Conservation (phyloP, 164 flowering plant species). For the Houttuynia cordata region DNA sequence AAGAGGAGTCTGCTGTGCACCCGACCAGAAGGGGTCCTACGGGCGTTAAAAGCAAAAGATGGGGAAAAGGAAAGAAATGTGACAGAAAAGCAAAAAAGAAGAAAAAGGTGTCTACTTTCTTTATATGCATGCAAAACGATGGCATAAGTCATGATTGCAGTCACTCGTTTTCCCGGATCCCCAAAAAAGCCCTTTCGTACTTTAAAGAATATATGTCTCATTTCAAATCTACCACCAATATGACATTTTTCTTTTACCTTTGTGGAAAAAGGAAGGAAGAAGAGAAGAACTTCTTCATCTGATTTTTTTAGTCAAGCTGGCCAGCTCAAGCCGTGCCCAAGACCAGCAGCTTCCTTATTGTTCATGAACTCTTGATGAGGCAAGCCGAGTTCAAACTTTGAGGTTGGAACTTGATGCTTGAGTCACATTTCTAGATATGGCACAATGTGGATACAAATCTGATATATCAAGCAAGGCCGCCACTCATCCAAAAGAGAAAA, state of each 20-base stretch:
- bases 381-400: too few relatives aligned
- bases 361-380: too few relatives aligned
- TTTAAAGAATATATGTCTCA: constrained; percentile 2
- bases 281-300: too few relatives aligned
- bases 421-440: too few relatives aligned
- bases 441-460: too few relatives aligned
- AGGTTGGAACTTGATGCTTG: too few relatives aligned
- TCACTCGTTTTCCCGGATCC: constrained; percentile 24
- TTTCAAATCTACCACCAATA: neutral
- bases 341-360: too few relatives aligned
- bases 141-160: constrained; percentile 21
- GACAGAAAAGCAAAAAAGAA: neutral
- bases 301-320: too few relatives aligned
- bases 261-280: too few relatives aligned
- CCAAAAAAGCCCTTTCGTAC: constrained; percentile 5
- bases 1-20: neutral
- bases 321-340: too few relatives aligned
- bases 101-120: constrained; percentile 5
- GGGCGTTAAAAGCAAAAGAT: constrained; percentile 6
- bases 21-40: neutral
- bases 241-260: neutral
- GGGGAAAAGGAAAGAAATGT: neutral
- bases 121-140: constrained; percentile 19
- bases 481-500: too few relatives aligned
- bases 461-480: too few relatives aligned